phyloP scores from a whole-genome alignment of 495 filamentous ascomycete species.

The Podospora sp. region DNA sequence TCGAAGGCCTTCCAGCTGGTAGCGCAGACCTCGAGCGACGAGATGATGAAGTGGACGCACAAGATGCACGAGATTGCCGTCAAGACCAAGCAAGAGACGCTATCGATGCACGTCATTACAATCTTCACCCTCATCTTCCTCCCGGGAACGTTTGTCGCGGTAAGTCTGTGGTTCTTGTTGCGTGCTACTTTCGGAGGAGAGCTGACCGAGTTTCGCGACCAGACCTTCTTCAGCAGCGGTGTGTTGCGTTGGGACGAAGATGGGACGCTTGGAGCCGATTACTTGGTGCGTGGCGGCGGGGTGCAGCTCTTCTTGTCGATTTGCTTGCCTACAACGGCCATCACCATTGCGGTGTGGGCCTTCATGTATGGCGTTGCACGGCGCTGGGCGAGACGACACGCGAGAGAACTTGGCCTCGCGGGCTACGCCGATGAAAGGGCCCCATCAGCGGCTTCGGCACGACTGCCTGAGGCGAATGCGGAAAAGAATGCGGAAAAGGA shows the following conservation, averaged over 20 bases:
- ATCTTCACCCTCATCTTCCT: conserved; percentile 47
- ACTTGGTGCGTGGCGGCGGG: conserved; percentile 22
- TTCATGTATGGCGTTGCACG: conserved; percentile 17
- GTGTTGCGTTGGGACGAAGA: conserved; percentile 32
- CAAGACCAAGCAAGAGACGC: conserved; percentile 44
- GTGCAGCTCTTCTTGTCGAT: conserved; percentile 31
- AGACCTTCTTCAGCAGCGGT: conserved; percentile 42
- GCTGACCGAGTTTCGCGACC: conserved; percentile 9
- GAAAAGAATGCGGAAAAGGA: background rate
- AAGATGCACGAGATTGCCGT: conserved; percentile 42
- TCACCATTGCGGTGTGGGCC: conserved; percentile 25
- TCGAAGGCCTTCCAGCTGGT: conserved; percentile 68
- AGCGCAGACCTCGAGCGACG: conserved; percentile 42
- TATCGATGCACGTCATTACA: conserved; percentile 48
- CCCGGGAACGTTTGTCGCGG: conserved; percentile 45
- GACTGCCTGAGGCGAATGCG: background rate
- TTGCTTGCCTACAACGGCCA: conserved; percentile 30
- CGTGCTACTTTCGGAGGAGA: background rate
- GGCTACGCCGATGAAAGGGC: conserved; percentile 15
- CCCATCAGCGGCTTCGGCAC: background rate
- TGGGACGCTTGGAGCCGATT: conserved; percentile 24
- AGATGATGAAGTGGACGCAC: conserved; percentile 36
- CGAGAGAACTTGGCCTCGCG: background rate
- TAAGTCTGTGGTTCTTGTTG: conserved; percentile 26
- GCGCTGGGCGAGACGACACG: conserved; percentile 14